Evolutionary conservation across 345 rosid genomes (phyloP), one percentile per base, ranked within the genome.

Genomic region (Aurinia saxatilis): DNA sequence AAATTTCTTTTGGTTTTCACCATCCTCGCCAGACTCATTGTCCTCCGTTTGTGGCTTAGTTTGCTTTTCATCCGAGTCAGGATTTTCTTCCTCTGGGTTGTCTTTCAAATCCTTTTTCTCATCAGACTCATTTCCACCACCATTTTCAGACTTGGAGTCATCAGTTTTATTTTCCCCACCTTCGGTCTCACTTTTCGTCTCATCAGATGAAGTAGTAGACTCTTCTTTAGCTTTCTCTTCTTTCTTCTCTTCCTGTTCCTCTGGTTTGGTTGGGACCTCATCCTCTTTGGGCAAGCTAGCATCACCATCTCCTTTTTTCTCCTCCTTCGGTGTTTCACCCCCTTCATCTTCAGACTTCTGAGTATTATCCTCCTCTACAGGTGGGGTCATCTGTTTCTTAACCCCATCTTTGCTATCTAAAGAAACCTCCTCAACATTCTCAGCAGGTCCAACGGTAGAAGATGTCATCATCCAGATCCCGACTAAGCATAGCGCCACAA

Each of bases 391-490:
- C 57, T 77, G 79, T 34, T 82, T 80, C 76, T 74, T 80, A 27
- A 79, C 65, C 70, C 79, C 90, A 63, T 59, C 79, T 50, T 76
- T 92, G 58, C 66, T 79, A 53, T 87, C 88, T 64, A 78, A 71
- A 48, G 77, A 63, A 52, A 81, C 73, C 63, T 63, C 86, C 35
- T 87, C 91, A 13, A 78, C 79, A 63, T 54, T 82, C 70, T 79
- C 82, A 42, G 73, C 81, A 0, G 99, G 91, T 51, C 77, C 85
- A 13, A 78, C 73, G 6, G 91, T 81, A 1, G 97, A 89, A 0
- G 96, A 90, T 5, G 91, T 87, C 88, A 90, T 78, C 95, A 93
- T 93, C 99, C 99, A 93, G 30, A 84, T 78, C 54, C 97, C 99
- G 35, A 90, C 89, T 77, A 93, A 79, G 71, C 97, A 93, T 13